These are phyloP conservation scores for Vitellaria paradoxa DNA, from an alignment of 179 eudicot species.

Conservation along the genomic window DNA sequence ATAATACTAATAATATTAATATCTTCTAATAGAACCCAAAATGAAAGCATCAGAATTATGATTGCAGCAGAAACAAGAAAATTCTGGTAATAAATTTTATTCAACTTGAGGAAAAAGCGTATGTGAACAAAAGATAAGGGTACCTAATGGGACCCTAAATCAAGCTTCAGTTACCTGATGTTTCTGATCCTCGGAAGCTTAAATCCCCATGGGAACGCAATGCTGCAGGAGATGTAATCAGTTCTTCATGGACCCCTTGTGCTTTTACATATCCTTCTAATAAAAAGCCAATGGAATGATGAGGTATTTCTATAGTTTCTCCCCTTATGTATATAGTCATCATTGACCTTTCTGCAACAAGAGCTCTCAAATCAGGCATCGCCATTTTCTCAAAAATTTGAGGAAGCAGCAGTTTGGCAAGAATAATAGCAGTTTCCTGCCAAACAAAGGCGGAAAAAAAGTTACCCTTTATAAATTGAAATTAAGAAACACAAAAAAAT, in stretches of 20 bases:
- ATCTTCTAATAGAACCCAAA: no score
- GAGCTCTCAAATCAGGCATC: constrained; percentile 80
- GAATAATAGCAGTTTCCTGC: constrained; percentile 83
- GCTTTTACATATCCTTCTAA: constrained; percentile 75
- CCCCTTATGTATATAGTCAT: constrained; percentile 62
- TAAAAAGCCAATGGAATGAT: constrained; percentile 60
- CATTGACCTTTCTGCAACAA: constrained; percentile 72
- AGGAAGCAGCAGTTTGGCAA: constrained; percentile 79
- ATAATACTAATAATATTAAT: no score
- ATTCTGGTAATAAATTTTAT: no score
- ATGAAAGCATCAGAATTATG: neutral
- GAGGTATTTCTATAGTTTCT: constrained; percentile 73
- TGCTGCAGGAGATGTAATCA: constrained; percentile 69
- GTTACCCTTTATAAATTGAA: neutral
- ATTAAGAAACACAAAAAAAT: neutral
- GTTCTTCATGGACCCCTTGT: constrained; percentile 47
- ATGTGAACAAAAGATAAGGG: neutral
- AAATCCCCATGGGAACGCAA: constrained; percentile 43
- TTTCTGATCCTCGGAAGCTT: constrained; percentile 46
- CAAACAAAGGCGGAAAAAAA: neutral
- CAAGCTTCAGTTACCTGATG: constrained; percentile 41
- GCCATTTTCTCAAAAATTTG: constrained; percentile 66
- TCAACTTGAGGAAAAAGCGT: neutral
- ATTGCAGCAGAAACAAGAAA: constrained; percentile 2
- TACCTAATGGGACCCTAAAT: neutral